Evolutionary conservation across 371 early-diverging fungal genomes (phyloP).

Genomic region (Mucor mucedo): DNA sequence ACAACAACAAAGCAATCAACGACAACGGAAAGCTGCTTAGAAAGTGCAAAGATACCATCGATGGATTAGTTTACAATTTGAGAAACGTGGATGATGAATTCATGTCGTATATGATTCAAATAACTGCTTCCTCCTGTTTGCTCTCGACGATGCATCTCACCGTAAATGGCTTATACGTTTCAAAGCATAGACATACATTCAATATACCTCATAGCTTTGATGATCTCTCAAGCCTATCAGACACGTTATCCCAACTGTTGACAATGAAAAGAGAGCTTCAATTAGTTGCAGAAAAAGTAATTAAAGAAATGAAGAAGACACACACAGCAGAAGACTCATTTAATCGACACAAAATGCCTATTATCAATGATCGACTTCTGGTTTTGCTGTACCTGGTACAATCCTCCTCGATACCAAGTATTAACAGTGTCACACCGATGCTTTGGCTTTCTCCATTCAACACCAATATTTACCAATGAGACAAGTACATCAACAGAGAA

Average conservation of each 20-base stretch:
- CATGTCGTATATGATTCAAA: slow-evolving; percentile 24
- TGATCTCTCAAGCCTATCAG: slow-evolving; percentile 14
- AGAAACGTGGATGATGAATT: slow-evolving; percentile 7
- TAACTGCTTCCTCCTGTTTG: slow-evolving; percentile 26
- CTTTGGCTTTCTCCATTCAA: too few species aligned
- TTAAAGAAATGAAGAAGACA: slow-evolving; percentile 1
- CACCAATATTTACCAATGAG: too few species aligned
- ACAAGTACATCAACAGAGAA: too few species aligned
- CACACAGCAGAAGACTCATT: slow-evolving; percentile 28
- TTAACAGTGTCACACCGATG: too few species aligned
- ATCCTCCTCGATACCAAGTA: too few species aligned
- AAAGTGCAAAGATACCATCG: slow-evolving; percentile 18
- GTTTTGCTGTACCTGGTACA: too few species aligned
- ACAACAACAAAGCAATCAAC: slow-evolving; percentile 19
- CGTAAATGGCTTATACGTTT: slow-evolving; percentile 24
- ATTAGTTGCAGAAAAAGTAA: slow-evolving; percentile 22
- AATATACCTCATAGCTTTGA: slow-evolving; percentile 17
- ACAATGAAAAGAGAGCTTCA: slow-evolving; percentile 26
- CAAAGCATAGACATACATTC: slow-evolving; percentile 26
- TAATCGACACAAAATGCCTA: slow-evolving; percentile 6
- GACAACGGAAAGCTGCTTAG: slow-evolving; percentile 24
- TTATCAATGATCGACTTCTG: too few species aligned
- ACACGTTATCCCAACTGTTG: slow-evolving; percentile 21
- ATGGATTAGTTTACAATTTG: slow-evolving; percentile 23
- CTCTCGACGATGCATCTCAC: slow-evolving; percentile 27